A percentile compares a stretch with the other conserved stretches of the same genome.
Conservation (phyloP, 1,139 yeast species). For the Scheffersomyces titani region DNA sequence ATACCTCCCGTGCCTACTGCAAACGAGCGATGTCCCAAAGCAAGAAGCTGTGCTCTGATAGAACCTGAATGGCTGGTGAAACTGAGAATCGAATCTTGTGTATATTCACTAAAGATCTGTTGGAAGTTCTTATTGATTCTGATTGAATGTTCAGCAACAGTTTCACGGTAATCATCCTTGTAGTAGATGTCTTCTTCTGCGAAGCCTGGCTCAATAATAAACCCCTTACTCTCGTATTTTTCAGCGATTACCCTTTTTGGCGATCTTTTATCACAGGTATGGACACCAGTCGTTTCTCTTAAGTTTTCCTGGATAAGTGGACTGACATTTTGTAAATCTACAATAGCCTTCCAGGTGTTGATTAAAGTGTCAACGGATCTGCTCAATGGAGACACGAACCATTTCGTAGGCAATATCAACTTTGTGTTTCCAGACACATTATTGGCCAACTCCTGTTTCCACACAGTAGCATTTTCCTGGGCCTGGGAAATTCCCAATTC, state of each 20-base stretch:
- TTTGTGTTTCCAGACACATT: conserved; percentile 24
- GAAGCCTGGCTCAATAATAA: conserved; percentile 39
- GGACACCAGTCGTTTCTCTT: conserved; percentile 47
- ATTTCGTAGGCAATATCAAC: conserved; percentile 28
- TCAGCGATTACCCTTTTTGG: conserved; percentile 29
- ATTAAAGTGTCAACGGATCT: conserved; percentile 41
- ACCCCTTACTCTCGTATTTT: conserved; percentile 33
- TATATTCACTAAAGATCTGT: conserved; percentile 27
- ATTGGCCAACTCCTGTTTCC: conserved; percentile 15
- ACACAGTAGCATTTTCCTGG: conserved; percentile 20
- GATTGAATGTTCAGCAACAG: conserved; percentile 42
- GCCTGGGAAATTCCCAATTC: conserved; percentile 44
- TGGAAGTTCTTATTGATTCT: conserved; percentile 40
- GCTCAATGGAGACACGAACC: conserved; percentile 39
- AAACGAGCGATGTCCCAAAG: conserved; percentile 42
- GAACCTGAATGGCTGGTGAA: conserved; percentile 44
- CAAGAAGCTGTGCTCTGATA: conserved; percentile 42
- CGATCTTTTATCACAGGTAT: conserved; percentile 47
- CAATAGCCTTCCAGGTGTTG: conserved; percentile 26
- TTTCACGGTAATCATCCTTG: conserved; percentile 40
- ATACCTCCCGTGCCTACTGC: conserved; percentile 48
- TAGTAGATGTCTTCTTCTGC: conserved; percentile 43
- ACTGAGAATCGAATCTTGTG: conserved; percentile 25
- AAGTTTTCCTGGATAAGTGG: conserved; percentile 44
- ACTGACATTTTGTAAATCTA: conserved; percentile 22